Conservation (phyloP, 2,329 filamentous ascomycete species). For the Aotearoamyces nothofagi region DNA sequence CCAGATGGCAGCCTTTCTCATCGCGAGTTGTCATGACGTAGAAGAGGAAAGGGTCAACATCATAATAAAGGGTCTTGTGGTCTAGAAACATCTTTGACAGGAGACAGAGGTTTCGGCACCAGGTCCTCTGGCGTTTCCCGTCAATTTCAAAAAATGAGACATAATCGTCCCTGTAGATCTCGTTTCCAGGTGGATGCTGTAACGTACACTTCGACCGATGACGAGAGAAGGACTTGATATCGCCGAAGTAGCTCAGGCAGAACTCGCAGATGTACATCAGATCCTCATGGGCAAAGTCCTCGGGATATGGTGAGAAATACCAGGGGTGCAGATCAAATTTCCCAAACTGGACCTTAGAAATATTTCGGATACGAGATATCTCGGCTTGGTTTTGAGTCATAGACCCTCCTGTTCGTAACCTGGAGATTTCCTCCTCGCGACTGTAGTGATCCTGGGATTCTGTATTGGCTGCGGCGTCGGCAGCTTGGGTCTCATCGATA, state of each 20-base stretch:
- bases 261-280: constrained; percentile 96
- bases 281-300: constrained; percentile 75
- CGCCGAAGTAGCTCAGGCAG: constrained; percentile 81
- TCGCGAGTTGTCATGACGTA: constrained; percentile 92
- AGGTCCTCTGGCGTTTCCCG: constrained; percentile 81
- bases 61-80: constrained; percentile 97
- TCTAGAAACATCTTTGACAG: constrained; percentile 93
- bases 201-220: constrained; percentile 85
- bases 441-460: constrained; percentile 37
- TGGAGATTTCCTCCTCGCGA: constrained; percentile 88
- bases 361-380: constrained; percentile 87
- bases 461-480: constrained; percentile 15
- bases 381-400: constrained; percentile 99
- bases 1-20: constrained; percentile 80
- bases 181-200: constrained; percentile 88
- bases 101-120: constrained; percentile 91
- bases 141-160: constrained; percentile 98
- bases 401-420: constrained; percentile 81
- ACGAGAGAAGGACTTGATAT: constrained; percentile 65
- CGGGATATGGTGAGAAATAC: constrained; percentile 97
- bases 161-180: constrained; percentile 90
- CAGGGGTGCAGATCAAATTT: constrained; percentile 85
- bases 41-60: constrained; percentile 97
- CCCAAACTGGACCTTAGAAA: constrained; percentile 89
- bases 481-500: constrained; percentile 31